Evolutionary conservation across 345 rosid genomes (phyloP).

Genomic region (Linum tenue): DNA sequence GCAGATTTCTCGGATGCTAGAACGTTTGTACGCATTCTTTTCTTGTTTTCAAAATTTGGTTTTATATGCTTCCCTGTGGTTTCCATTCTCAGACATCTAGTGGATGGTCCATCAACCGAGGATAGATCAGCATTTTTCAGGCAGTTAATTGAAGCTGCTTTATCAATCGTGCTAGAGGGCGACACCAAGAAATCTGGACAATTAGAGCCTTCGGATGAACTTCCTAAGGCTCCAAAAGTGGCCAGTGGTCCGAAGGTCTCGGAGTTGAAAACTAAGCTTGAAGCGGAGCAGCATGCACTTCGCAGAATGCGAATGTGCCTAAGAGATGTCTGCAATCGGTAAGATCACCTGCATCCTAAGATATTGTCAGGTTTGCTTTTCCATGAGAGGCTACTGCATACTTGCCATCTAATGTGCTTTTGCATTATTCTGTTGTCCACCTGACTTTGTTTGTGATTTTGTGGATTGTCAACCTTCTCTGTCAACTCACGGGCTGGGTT

Average conservation of each 20-base stretch:
- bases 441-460: too few species aligned
- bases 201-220: slow-evolving; percentile 44
- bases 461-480: too few species aligned
- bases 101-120: slow-evolving; percentile 62
- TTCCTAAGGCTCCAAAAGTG: slow-evolving; percentile 73
- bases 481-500: too few species aligned
- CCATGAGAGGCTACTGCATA: too few species aligned
- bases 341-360: slow-evolving; percentile 12
- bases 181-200: slow-evolving; percentile 34
- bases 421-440: too few species aligned
- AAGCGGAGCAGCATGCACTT: slow-evolving; percentile 98
- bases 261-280: slow-evolving; percentile 86
- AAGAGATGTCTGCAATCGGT: slow-evolving; percentile 97
- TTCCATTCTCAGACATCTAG: slow-evolving; percentile 57
- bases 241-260: slow-evolving; percentile 85
- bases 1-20: neutral
- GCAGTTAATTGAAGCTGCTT: slow-evolving; percentile 78
- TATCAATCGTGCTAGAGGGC: slow-evolving; percentile 63
- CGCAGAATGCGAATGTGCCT: slow-evolving; percentile 97
- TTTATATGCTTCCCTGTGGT: slow-evolving; percentile 13
- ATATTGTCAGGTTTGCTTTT: too few species aligned
- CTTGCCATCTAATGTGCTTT: too few species aligned
- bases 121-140: slow-evolving; percentile 76
- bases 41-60: slow-evolving; percentile 8
- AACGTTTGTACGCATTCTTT: neutral